Evolutionary conservation across 2,329 filamentous ascomycete species (phyloP), one percentile per base, ranked within the genome.

Genomic region (Bipolaris victoriae): DNA sequence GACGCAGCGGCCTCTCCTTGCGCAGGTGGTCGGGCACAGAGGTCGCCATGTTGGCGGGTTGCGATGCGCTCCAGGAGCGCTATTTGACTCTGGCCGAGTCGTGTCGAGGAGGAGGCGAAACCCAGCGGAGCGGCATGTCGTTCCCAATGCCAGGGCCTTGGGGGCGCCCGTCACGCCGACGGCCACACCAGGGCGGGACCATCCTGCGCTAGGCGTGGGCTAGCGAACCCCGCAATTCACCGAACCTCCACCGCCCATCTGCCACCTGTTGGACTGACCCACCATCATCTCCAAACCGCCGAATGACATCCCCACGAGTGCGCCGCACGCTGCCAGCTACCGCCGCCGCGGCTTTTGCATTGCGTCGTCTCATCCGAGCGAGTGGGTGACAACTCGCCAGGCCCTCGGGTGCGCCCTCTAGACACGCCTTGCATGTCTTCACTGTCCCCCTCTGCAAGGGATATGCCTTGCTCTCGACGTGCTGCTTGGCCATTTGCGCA

Each of bases 61-160:
- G 47, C 24, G 39, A 41, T 47, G 31, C 49, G 43, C 46, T 49
- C 24, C 39, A 29, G 40, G 16, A 46, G 46, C 43, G 48, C 55
- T 55, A 58, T 39, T 33, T 40, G 51, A 58, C 51, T 49, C 26
- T 49, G 37, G 33, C 16, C 49, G 49, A 55, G 57, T 62, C 57
- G 57, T 57, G 60, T 60, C 48, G 50, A 55, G 51, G 48, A 60
- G 54, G 51, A 57, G 57, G 60, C 60, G 57, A 62, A 62, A 60
- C 57, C 60, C 60, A 62, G 57, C 57, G 39, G 60, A 43, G 58
- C 59, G 62, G 62, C 51, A 62, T 55, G 52, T 60, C 49, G 55
- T 60, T 64, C 57, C 62, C 62, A 62, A 46, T 20, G 36, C 62
- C 62, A 58, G 55, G 62, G 62, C 50, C 55, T 60, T 62, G 61